Evolutionary conservation across 306 rosid species (phyloP), one percentile per base, ranked within the genome.

Genomic region (Medicago lupulina): DNA sequence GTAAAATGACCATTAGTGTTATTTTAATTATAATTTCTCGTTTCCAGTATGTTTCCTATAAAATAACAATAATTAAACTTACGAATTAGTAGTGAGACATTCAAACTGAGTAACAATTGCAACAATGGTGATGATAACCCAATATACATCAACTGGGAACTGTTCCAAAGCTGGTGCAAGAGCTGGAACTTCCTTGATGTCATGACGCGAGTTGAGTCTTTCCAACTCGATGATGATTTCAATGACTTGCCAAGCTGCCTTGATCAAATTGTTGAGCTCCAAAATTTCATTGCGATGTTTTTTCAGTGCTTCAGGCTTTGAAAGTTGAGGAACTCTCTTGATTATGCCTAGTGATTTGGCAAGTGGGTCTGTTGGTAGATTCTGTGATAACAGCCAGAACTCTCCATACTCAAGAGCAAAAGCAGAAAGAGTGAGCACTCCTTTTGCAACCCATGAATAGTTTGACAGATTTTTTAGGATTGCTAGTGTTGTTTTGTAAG

Each of bases 351-450:
- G 9, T 0, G 92, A 84, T 70, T 85, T 89, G 25, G 96, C 92
- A 0, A 90, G 83, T 18, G 74, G 87, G 73, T 90, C 80, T 0
- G 86, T 69, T 62, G 85, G 79, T 34, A 62, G 78, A 51, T 75
- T 51, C 57, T 80, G 87, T 9, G 92, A 81, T 0, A 93, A 85
- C 1, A 87, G 68, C 92, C 95, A 90, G 62, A 89, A 89, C 13
- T 93, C 89, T 0, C 95, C 92, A 39, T 79, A 90, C 23, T 93
- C 93, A 9, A 86, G 5, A 1, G 94, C 83, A 66, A 92, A 92
- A n/a, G 96, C 96, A 0, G 92, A 89, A 0, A 92, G 81, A 6
- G 94, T 82, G 13, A 92, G 74, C 70, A 88, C 91, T 1, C 86
- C 88, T 74, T 90, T 90, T 17, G 89, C 91, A n/a, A 83, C 87